These are phyloP conservation scores for Nicotiana tabacum DNA, from an alignment of 257 asterid species.

Conservation along the genomic window DNA sequence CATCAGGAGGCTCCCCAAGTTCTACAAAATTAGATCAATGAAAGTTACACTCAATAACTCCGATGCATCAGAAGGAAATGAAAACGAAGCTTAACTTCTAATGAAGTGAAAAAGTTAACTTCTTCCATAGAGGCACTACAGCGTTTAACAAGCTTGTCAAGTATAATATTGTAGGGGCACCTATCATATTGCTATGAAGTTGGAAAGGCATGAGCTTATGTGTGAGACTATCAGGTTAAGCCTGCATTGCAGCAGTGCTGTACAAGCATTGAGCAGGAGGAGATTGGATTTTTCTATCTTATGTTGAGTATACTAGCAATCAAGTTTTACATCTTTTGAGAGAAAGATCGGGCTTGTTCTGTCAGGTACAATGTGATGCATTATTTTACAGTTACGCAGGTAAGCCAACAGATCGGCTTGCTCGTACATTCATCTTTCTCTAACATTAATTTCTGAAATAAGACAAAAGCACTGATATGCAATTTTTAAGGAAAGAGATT, in stretches of 20 bases:
- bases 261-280: background rate
- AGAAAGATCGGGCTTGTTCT: background rate
- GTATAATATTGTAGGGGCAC: background rate
- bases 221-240: background rate
- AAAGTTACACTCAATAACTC: background rate
- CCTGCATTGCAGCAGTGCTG: background rate
- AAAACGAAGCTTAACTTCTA: background rate
- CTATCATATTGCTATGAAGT: background rate
- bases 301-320: background rate
- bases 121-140: conserved; percentile 4
- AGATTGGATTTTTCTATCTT: background rate
- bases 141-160: background rate
- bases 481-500: background rate
- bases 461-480: background rate
- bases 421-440: background rate
- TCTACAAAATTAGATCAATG: conserved; percentile 37
- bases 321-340: background rate
- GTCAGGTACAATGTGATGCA: background rate
- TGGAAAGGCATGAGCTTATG: background rate
- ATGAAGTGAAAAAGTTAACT: background rate
- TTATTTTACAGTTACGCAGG: background rate
- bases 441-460: background rate
- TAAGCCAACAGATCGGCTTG: background rate
- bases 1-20: conserved; percentile 92
- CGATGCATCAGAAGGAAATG: background rate